These are phyloP conservation scores for Castanea mollissima DNA, from an alignment of 306 rosid species.

Conservation along the genomic window DNA sequence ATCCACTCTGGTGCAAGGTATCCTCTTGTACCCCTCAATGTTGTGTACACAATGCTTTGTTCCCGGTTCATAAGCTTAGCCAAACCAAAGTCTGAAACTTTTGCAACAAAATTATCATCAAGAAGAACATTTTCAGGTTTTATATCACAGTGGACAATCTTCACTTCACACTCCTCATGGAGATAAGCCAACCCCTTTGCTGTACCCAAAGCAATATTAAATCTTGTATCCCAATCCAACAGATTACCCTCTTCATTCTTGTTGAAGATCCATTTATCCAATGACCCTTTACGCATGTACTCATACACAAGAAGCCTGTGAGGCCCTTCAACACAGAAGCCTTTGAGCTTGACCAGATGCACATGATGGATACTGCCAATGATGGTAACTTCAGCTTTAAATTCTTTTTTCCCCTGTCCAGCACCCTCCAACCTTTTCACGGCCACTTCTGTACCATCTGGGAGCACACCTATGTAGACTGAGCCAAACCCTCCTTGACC, in stretches of 20 bases:
- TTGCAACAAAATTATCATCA: conserved; percentile 32
- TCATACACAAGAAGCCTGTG: conserved; percentile 64
- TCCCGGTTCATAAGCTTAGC: conserved; percentile 34
- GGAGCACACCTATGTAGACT: conserved; percentile 34
- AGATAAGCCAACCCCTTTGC: conserved; percentile 45
- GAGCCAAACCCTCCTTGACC: conserved; percentile 50
- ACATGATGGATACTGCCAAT: conserved; percentile 42
- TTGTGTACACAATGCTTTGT: conserved; percentile 29
- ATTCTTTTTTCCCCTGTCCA: conserved; percentile 37
- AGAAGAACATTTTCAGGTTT: conserved; percentile 46
- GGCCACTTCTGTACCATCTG: conserved; percentile 36
- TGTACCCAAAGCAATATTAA: conserved; percentile 41
- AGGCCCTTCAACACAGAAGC: conserved; percentile 65
- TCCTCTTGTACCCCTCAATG: conserved; percentile 42
- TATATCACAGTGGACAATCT: conserved; percentile 48
- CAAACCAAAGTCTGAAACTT: conserved; percentile 44
- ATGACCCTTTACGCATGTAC: conserved; percentile 70
- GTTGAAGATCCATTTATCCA: conserved; percentile 66
- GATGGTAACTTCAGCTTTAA: conserved; percentile 34
- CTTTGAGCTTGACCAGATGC: conserved; percentile 18
- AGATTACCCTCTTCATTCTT: conserved; percentile 14
- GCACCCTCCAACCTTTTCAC: conserved; percentile 38
- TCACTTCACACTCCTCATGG: conserved; percentile 42
- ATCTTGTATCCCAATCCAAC: conserved; percentile 43
- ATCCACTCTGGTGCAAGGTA: conserved; percentile 50